A percentile compares a stretch with the other conserved stretches of the same genome.
These are phyloP conservation scores for Trichoderma semiorbis DNA, from an alignment of 2,329 filamentous ascomycete genomes.

Conservation along the genomic window DNA sequence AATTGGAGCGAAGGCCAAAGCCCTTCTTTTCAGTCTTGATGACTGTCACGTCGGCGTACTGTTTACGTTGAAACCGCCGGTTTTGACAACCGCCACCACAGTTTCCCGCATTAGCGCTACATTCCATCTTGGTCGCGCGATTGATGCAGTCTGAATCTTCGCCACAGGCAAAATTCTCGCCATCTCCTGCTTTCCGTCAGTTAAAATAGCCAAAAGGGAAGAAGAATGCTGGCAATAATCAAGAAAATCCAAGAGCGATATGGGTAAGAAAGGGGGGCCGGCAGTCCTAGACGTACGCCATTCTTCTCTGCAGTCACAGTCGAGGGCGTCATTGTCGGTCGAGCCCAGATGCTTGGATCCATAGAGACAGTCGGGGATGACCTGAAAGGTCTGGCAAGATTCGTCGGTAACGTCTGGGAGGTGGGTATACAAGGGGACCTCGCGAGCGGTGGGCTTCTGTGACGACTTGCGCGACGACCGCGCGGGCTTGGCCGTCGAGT, in stretches of 20 bases:
- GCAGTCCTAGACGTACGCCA: constrained; percentile 69
- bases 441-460: constrained; percentile 59
- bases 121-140: constrained; percentile 96
- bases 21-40: constrained; percentile 99
- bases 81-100: constrained; percentile 89
- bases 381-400: constrained; percentile 71
- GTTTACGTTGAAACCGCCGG: constrained; percentile 85
- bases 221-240: background rate
- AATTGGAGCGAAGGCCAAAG: constrained; percentile 81
- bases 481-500: constrained; percentile 52
- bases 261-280: background rate
- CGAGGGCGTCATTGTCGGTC: constrained; percentile 84
- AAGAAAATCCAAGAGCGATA: background rate
- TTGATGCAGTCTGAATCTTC: constrained; percentile 99
- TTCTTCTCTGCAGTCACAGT: constrained; percentile 92
- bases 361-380: constrained; percentile 84
- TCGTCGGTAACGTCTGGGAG: constrained; percentile 75
- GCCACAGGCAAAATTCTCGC: constrained; percentile 79
- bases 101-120: constrained; percentile 70
- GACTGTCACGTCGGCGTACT: constrained; percentile 88
- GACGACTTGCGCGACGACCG: constrained; percentile 72
- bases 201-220: background rate
- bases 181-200: constrained; percentile 45
- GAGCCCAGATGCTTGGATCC: constrained; percentile 87
- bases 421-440: constrained; percentile 66